Percentiles rank a stretch among this genome's conserved stretches.
Conservation (phyloP, 148 eudicot species). For the Nepenthes mirabilis region DNA sequence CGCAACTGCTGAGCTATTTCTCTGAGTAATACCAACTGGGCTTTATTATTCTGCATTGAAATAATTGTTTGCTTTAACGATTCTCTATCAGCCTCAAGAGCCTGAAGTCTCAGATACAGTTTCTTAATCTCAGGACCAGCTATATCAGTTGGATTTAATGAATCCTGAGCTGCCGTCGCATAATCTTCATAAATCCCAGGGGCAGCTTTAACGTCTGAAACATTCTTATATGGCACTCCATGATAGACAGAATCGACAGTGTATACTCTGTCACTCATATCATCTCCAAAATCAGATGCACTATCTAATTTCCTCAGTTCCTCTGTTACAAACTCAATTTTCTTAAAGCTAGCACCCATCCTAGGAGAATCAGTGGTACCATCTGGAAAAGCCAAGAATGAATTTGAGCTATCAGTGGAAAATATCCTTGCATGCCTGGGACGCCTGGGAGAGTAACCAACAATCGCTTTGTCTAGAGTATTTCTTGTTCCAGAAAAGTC, state of each 20-base stretch:
- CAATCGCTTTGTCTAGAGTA: slow-evolving; percentile 56
- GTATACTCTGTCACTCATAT: slow-evolving; percentile 73
- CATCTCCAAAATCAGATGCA: slow-evolving; percentile 58
- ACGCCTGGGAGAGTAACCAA: slow-evolving; percentile 54
- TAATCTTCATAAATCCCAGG: slow-evolving; percentile 41
- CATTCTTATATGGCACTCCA: slow-evolving; percentile 27
- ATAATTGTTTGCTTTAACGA: slow-evolving; percentile 81
- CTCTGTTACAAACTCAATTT: slow-evolving; percentile 28
- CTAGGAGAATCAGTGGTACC: slow-evolving; percentile 44
- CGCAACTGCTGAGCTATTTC: slow-evolving; percentile 93
- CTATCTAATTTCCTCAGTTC: slow-evolving; percentile 43
- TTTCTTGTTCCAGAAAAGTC: slow-evolving; percentile 28
- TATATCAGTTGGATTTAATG: slow-evolving; percentile 27
- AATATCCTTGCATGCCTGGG: slow-evolving; percentile 32
- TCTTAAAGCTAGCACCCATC: slow-evolving; percentile 37
- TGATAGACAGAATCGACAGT: slow-evolving; percentile 77
- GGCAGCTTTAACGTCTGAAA: slow-evolving; percentile 31
- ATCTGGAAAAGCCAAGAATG: slow-evolving; percentile 25
- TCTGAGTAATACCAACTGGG: slow-evolving; percentile 72
- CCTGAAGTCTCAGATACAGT: slow-evolving; percentile 76
- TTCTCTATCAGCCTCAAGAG: slow-evolving; percentile 95
- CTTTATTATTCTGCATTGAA: slow-evolving; percentile 91
- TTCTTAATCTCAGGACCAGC: slow-evolving; percentile 68
- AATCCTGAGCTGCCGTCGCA: slow-evolving; percentile 37
- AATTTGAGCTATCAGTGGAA: slow-evolving; percentile 42